phyloP scores from a whole-genome alignment of 208 protist genomes.

The Wallacemonas sp. region DNA sequence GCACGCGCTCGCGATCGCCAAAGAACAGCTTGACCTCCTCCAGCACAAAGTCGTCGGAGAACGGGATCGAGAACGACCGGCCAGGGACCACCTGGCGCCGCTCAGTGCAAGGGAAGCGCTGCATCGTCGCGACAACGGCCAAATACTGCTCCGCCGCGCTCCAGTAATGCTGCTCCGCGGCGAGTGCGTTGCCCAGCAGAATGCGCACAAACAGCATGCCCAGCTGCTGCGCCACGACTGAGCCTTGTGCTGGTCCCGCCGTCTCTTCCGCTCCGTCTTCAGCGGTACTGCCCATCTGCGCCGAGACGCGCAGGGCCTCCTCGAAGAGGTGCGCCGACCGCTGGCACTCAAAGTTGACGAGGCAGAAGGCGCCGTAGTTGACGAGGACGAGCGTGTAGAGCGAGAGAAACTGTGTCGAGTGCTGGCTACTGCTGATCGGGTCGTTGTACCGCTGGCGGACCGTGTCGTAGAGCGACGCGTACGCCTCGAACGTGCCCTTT shows the following conservation, averaged over 20 bases:
- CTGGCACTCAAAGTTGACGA: slow-evolving; percentile 52
- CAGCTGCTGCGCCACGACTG: slow-evolving; percentile 9
- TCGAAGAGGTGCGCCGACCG: slow-evolving; percentile 42
- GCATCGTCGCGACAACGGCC: slow-evolving; percentile 29
- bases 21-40: slow-evolving; percentile 68
- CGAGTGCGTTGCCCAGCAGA: slow-evolving; percentile 72
- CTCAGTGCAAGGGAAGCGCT: slow-evolving; percentile 40
- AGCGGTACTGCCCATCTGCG: neutral
- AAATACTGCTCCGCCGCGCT: slow-evolving; percentile 62
- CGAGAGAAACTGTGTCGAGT: slow-evolving; percentile 28
- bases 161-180: slow-evolving; percentile 62
- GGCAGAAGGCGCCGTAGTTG: slow-evolving; percentile 77
- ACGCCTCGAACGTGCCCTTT: slow-evolving; percentile 42
- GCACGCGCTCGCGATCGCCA: slow-evolving; percentile 29
- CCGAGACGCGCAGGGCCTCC: slow-evolving; percentile 43
- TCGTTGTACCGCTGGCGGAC: slow-evolving; percentile 44
- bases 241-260: no score
- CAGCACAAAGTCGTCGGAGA: slow-evolving; percentile 42
- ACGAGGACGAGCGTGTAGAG: slow-evolving; percentile 61
- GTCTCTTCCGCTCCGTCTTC: no score
- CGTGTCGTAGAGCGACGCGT: slow-evolving; percentile 27
- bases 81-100: slow-evolving; percentile 59
- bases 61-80: slow-evolving; percentile 19
- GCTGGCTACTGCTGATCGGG: slow-evolving; percentile 22
- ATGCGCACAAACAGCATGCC: slow-evolving; percentile 59